These are phyloP conservation scores for Calamus simplicifolius DNA, from an alignment of 176 grass and related monocot species.

Conservation along the genomic window DNA sequence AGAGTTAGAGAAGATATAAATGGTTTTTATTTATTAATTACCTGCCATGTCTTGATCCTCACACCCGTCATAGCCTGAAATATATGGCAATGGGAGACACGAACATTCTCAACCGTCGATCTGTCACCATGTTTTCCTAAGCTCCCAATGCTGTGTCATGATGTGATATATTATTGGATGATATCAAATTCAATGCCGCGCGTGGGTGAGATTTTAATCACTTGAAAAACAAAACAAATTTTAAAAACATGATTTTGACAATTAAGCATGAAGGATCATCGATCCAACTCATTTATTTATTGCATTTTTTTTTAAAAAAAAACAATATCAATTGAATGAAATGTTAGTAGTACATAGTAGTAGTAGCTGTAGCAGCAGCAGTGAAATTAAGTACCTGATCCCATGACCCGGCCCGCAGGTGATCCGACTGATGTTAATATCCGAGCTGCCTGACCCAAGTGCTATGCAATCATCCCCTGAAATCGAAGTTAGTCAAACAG, in stretches of 20 bases:
- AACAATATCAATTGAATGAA: no score
- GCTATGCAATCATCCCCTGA: conserved; percentile 71
- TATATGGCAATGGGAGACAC: conserved; percentile 30
- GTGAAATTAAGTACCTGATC: background rate
- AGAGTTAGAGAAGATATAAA: no score
- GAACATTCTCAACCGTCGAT: conserved; percentile 30
- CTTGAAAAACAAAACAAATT: no score
- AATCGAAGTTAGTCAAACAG: background rate
- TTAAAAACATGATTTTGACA: no score
- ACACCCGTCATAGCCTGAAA: background rate
- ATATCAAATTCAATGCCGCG: no score
- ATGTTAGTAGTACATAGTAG: background rate
- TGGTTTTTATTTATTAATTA: background rate
- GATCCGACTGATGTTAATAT: conserved; percentile 23
- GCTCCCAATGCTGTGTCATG: conserved; percentile 62
- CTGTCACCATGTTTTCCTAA: conserved; percentile 16
- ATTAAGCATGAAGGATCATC: no score
- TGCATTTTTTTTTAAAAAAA: no score
- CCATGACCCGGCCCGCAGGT: conserved; percentile 74
- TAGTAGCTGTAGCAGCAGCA: no score
- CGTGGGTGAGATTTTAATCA: no score
- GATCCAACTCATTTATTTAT: background rate
- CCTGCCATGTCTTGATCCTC: conserved; percentile 25
- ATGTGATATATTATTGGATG: no score
- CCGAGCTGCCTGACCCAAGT: conserved; percentile 18